A percentile compares a stretch with the other conserved stretches of the same genome.
Evolutionary conservation across 1,284 basidiomycete species (phyloP).

Genomic region (Spongispora temasekensis): DNA sequence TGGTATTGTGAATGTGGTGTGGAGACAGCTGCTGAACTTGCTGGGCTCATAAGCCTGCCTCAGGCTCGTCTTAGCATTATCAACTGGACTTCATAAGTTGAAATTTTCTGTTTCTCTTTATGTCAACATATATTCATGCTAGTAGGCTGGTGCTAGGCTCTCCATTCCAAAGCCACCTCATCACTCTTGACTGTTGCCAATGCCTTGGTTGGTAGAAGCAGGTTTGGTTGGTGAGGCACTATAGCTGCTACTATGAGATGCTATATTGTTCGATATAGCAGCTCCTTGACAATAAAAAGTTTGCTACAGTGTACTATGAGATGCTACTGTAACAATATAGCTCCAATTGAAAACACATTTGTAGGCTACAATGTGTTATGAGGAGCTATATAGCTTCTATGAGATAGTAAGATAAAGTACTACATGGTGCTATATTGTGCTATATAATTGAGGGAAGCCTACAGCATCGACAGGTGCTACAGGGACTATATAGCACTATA

Average conservation of each 20-base stretch:
- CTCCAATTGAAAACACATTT: not conserved
- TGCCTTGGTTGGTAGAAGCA: not conserved
- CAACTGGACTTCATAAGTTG: not conserved
- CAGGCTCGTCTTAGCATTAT: not conserved
- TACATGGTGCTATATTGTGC: not conserved
- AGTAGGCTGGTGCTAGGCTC: not conserved
- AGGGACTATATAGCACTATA: not conserved
- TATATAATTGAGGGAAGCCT: not conserved
- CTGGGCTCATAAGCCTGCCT: not conserved
- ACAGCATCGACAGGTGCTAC: not conserved
- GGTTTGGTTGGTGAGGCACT: not conserved
- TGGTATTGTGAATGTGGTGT: not conserved
- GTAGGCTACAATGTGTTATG: not conserved
- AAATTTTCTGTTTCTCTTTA: not conserved
- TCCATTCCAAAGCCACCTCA: not conserved
- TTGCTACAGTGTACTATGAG: not conserved
- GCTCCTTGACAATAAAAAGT: not conserved
- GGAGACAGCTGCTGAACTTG: not conserved
- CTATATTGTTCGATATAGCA: not conserved
- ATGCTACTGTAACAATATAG: not conserved
- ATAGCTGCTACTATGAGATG: not conserved
- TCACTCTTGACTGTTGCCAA: not conserved
- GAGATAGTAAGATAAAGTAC: not conserved
- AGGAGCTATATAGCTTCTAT: not conserved
- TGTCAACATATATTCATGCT: not conserved